These are phyloP conservation scores for Cocos nucifera DNA, from an alignment of 176 grass and related monocot genomes.

Conservation along the genomic window DNA sequence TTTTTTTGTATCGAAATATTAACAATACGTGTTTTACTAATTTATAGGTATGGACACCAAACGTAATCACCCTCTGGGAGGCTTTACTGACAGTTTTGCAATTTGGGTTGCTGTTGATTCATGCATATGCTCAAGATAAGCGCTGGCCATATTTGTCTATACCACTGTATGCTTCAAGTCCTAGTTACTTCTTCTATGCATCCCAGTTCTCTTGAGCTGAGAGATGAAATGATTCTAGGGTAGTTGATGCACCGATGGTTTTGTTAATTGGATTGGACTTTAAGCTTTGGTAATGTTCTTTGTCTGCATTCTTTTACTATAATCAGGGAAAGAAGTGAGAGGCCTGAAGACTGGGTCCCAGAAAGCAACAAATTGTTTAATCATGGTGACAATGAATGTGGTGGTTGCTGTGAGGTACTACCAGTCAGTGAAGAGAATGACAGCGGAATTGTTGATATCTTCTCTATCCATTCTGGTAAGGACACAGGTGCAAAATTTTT, in stretches of 20 bases:
- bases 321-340: conserved; percentile 50
- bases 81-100: conserved; percentile 79
- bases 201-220: no score
- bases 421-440: conserved; percentile 16
- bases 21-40: neutral
- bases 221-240: no score
- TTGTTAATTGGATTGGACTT: neutral
- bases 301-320: conserved; percentile 1
- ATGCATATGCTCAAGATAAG: conserved; percentile 90
- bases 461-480: conserved; percentile 31
- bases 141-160: conserved; percentile 78
- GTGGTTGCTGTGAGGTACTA: conserved; percentile 25
- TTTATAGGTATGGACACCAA: conserved; percentile 74
- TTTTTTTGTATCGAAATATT: no score
- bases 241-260: no score
- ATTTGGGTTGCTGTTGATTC: conserved; percentile 70
- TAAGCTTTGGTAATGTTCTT: neutral
- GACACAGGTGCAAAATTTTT: conserved; percentile 18
- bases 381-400: conserved; percentile 12
- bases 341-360: conserved; percentile 93
- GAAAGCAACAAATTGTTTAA: conserved; percentile 12
- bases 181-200: no score
- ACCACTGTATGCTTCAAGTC: conserved; percentile 51
- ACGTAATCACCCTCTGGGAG: conserved; percentile 69
- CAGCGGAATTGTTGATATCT: conserved; percentile 42